Evolutionary conservation across 2,329 filamentous ascomycete species (phyloP), one percentile per base, ranked within the genome.

Genomic region (Arthrobotrys musiformis): DNA sequence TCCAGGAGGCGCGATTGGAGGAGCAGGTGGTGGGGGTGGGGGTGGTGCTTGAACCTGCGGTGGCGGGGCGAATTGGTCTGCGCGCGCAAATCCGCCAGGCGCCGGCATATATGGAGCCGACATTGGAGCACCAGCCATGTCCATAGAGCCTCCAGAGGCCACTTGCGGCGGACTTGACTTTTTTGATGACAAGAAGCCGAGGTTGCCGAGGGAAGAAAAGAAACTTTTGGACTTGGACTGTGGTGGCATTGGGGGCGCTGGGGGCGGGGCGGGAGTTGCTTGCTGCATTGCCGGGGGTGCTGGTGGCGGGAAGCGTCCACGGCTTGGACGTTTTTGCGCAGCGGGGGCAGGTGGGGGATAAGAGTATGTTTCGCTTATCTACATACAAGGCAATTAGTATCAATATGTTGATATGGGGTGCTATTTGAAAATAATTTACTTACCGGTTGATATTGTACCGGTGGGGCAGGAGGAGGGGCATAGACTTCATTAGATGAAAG

Each of bases 151-250:
- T 26, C 54, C 54, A 19, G 19, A 8, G 17, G 19, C 54, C 33
- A 58, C n/a, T 7, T 30, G 8, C 19, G 54, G 54, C n/a, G 40
- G 54, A n/a, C 54, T 58, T 4, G 54, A 37, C 54, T 58, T 58
- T 24, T 58, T 58, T 30, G 54, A 58, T 9, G 52, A 58, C 4
- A 33, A n/a, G 9, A 58, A 58, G 11, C 54, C 54, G 4, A 58
- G 17, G 9, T 37, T 37, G 11, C 54, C 54, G 4, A 58, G 17
- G 9, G 33, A 33, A 24, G 54, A 58, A 19, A 40, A 40, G 17
- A 22, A 7, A 8, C 54, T n/a, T 17, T 26, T 58, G 54, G 54
- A 40, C 54, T 40, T 58, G 9, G 54, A 1, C 11, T 33, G 50
- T 56, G 50, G n/a, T 3, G 13, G 4, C 13, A 7, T 7, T 7